A percentile compares a stretch with the other conserved stretches of the same genome.
Conservation (phyloP, 345 rosid genomes). For the Murraya paniculata region DNA sequence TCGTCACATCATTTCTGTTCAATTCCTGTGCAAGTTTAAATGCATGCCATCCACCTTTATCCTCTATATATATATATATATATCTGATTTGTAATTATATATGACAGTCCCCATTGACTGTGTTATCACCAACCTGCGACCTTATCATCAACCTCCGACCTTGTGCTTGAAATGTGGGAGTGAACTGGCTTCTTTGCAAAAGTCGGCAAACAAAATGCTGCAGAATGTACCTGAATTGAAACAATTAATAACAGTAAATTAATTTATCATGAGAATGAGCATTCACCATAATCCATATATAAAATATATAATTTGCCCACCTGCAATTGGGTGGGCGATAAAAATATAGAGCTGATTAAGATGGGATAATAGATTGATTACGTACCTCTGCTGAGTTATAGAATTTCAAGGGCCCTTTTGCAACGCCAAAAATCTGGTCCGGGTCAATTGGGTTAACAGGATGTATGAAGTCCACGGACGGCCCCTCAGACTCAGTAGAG, state of each 20-base stretch:
- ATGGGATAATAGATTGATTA: background rate
- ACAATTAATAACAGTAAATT: background rate
- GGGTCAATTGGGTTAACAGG: constrained; percentile 45
- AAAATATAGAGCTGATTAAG: too few relatives aligned
- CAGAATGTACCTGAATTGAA: constrained; percentile 50
- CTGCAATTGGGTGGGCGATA: too few relatives aligned
- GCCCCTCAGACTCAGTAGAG: constrained; percentile 51
- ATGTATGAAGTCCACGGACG: constrained; percentile 53
- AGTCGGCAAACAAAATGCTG: constrained; percentile 59
- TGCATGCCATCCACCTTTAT: too few relatives aligned
- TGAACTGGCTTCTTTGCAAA: constrained; percentile 35
- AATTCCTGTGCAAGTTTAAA: too few relatives aligned
- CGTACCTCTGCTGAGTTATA: constrained; percentile 57
- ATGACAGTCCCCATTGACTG: background rate
- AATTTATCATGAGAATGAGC: background rate
- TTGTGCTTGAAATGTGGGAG: background rate
- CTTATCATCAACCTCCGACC: too few relatives aligned
- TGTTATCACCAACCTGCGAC: background rate
- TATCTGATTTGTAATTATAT: too few relatives aligned
- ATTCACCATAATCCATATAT: background rate
- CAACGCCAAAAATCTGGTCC: constrained; percentile 31
- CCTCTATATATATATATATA: too few relatives aligned
- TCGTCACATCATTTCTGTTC: too few relatives aligned
- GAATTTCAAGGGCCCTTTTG: constrained; percentile 50
- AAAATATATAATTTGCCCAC: too few relatives aligned